Conservation (phyloP, 106 monocot species). For the Allium cepa region DNA sequence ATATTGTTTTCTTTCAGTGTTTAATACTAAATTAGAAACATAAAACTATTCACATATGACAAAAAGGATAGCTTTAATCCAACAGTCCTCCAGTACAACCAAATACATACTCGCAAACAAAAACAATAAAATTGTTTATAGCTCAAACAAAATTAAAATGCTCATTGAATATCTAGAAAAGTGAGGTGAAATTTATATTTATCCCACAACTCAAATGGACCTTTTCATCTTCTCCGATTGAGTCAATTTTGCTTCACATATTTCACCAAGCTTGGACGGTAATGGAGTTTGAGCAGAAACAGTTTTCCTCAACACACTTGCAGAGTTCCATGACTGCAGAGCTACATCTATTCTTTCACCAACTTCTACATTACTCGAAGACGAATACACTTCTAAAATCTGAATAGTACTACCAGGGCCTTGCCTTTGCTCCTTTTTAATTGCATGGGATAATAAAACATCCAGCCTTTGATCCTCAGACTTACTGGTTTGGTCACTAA, state of each 20-base stretch:
- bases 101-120: too few relatives aligned
- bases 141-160: not conserved
- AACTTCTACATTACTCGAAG: conserved; percentile 21
- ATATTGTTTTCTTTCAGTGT: too few relatives aligned
- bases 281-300: conserved; percentile 26
- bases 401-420: conserved; percentile 30
- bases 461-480: conserved; percentile 56
- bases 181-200: not conserved
- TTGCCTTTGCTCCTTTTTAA: conserved; percentile 1
- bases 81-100: not conserved
- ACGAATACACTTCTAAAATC: conserved; percentile 35
- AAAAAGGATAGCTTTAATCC: not conserved
- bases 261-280: conserved; percentile 32
- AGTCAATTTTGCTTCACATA: conserved; percentile 61
- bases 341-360: conserved; percentile 54
- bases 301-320: conserved; percentile 41
- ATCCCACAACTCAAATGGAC: conserved; percentile 13
- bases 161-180: not conserved
- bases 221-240: conserved; percentile 41
- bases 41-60: too few relatives aligned
- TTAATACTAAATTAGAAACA: too few relatives aligned
- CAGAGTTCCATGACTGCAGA: conserved; percentile 54
- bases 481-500: conserved; percentile 31
- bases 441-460: conserved; percentile 32
- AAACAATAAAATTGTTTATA: not conserved